Conservation (phyloP, 768 basidiomycete genomes). For the Coprinopsis strossmayeri region DNA sequence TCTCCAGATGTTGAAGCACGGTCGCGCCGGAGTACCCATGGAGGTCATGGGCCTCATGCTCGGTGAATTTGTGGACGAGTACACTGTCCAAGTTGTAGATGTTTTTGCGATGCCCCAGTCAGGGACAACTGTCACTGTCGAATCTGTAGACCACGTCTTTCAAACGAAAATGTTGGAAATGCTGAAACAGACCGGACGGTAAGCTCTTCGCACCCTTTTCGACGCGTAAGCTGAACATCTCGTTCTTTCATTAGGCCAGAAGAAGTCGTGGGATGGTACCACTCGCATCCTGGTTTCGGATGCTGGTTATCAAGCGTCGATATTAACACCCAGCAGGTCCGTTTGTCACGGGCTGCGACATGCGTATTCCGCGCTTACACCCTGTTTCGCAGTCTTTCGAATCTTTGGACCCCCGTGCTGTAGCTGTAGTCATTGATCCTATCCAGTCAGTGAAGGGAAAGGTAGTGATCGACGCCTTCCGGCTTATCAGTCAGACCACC, state of each 20-base stretch:
- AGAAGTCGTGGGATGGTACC: slow-evolving; percentile 99
- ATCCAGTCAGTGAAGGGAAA: slow-evolving; percentile 99
- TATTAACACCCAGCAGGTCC: slow-evolving; percentile 96
- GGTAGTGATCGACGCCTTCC: slow-evolving; percentile 98
- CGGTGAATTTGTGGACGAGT: slow-evolving; percentile 97
- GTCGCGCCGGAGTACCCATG: slow-evolving; percentile 97
- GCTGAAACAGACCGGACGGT: slow-evolving; percentile 98
- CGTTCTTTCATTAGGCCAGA: slow-evolving; percentile 72
- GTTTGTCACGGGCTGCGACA: slow-evolving; percentile 10
- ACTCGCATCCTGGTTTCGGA: slow-evolving; percentile 98
- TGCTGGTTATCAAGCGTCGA: slow-evolving; percentile 99
- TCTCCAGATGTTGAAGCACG: slow-evolving; percentile 94
- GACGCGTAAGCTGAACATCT: not conserved
- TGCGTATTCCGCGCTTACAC: slow-evolving; percentile 1
- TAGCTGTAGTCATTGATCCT: slow-evolving; percentile 96
- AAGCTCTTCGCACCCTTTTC: slow-evolving; percentile 20
- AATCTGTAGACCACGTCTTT: slow-evolving; percentile 98
- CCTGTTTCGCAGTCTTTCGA: slow-evolving; percentile 76
- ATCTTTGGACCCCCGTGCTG: slow-evolving; percentile 85
- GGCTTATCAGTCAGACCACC: slow-evolving; percentile 87
- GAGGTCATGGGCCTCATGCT: slow-evolving; percentile 99
- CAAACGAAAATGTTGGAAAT: slow-evolving; percentile 98
- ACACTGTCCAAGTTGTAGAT: slow-evolving; percentile 90
- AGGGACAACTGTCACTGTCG: slow-evolving; percentile 94
- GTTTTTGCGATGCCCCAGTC: slow-evolving; percentile 99